phyloP scores from a whole-genome alignment of 192 early-diverging fungal genomes.

The Coemansia asiatica region DNA sequence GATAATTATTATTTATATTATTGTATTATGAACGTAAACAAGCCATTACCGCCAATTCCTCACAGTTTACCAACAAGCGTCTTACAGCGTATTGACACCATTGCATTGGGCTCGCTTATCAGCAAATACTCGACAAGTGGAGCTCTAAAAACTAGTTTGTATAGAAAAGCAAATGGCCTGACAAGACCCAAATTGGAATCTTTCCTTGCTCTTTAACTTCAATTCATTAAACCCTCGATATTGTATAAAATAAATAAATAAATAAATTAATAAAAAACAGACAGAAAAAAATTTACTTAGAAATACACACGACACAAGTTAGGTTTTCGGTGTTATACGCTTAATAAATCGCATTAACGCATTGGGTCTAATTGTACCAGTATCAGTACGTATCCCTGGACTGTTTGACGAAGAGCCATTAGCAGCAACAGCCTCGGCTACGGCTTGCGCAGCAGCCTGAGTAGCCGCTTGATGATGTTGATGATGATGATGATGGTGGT shows the following conservation, averaged over 20 bases:
- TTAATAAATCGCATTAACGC: conserved; percentile 47
- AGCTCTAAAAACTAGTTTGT: neutral
- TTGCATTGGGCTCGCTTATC: neutral
- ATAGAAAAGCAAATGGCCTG: neutral
- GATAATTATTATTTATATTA: neutral
- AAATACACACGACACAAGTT: conserved; percentile 3
- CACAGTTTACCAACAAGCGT: neutral
- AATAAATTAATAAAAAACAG: neutral
- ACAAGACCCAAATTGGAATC: neutral
- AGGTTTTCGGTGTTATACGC: conserved; percentile 41
- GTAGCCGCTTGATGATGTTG: neutral
- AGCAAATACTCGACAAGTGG: neutral
- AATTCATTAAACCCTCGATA: no score
- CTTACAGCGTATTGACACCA: neutral
- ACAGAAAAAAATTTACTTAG: neutral
- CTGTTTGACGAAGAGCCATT: neutral
- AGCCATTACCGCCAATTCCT: conserved; percentile 13
- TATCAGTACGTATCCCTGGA: neutral
- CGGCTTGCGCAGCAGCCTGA: conserved; percentile 15
- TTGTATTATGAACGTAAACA: conserved; percentile 3
- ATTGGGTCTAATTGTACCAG: conserved; percentile 34
- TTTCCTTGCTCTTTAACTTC: neutral
- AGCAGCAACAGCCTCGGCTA: conserved; percentile 10
- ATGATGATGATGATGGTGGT: conserved; percentile 21
- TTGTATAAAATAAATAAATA: no score